These are phyloP conservation scores for Suhomyces atakaporum DNA, from an alignment of 1,139 yeast genomes.

Conservation along the genomic window DNA sequence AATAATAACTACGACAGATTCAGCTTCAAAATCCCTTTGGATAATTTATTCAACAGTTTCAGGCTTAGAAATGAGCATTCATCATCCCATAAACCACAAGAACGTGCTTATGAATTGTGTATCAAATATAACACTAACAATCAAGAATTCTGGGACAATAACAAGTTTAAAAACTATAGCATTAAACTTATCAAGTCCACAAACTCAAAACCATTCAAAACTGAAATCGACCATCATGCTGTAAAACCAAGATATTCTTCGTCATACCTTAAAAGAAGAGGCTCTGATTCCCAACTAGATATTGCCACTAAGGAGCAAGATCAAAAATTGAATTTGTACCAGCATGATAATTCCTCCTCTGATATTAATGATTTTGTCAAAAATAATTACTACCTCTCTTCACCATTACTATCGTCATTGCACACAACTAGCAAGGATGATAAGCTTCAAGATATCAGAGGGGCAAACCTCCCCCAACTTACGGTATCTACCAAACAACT, in stretches of 20 bases:
- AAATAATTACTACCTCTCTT: slow-evolving; percentile 41
- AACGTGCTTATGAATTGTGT: slow-evolving; percentile 49
- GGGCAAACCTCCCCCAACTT: slow-evolving; percentile 1
- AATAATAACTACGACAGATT: slow-evolving; percentile 58
- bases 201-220: not conserved
- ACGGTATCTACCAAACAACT: slow-evolving; percentile 1
- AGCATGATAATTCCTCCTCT: slow-evolving; percentile 22
- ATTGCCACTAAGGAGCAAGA: slow-evolving; percentile 6
- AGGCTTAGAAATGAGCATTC: slow-evolving; percentile 14
- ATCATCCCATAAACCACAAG: slow-evolving; percentile 16
- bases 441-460: not conserved
- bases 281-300: slow-evolving; percentile 33
- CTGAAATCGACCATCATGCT: slow-evolving; percentile 16
- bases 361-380: slow-evolving; percentile 34
- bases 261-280: slow-evolving; percentile 38
- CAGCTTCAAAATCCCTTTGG: slow-evolving; percentile 54
- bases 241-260: slow-evolving; percentile 44
- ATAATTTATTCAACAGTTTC: slow-evolving; percentile 36
- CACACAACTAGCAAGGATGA: slow-evolving; percentile 6
- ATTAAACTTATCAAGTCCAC: slow-evolving; percentile 40
- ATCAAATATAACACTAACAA: slow-evolving; percentile 54
- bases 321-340: slow-evolving; percentile 5
- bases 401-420: slow-evolving; percentile 37
- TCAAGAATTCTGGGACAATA: slow-evolving; percentile 79
- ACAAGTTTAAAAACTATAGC: slow-evolving; percentile 57